Evolutionary conservation across 129 eudicot genomes (phyloP), one percentile per base, ranked within the genome.

Genomic region (Deinandra increscens): DNA sequence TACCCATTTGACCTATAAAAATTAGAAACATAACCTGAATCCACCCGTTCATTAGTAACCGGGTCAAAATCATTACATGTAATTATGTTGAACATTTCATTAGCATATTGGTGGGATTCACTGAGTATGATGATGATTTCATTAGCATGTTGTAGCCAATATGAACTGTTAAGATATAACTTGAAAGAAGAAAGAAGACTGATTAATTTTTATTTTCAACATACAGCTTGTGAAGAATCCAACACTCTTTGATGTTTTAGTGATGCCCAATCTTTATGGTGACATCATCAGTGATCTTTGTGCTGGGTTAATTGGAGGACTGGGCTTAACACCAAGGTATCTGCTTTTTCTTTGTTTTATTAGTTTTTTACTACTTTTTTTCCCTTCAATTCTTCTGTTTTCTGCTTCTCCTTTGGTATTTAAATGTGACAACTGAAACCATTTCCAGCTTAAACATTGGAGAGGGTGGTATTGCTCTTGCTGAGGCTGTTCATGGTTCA

Each of bases 401-500:
- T 41, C 42, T 81, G n/a, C 13, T 43, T 1, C 22, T 29, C 48
- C 0, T 45, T 4, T 65, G 45, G 36, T 7, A 31, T 20, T 7
- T 49, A 0, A 36, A 65, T 18, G 14, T 71, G 64, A 53, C 49
- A 37, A 53, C 31, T 71, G 64, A 53, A 43, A 37, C 54, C 31
- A 60, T 69, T 42, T 34, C 69, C 83, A 91, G 97, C 42, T 78
- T 81, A 79, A 93, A 93, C 74, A 89, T 93, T 41, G 98, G 98
- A 18, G 97, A 93, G 91, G 98, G 92, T 58, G 98, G 98, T 74
- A 85, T 93, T 73, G 96, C 95, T 68, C 92, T 93, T 78, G 98
- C 98, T 68, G 98, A 93, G 81, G 98, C 98, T 68, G 98, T 93
- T 55, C 98, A 93, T 76, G 98, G 98, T 75, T 93, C 98, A 60